These are phyloP conservation scores for Penicillium concentricum DNA, from an alignment of 2,329 filamentous ascomycete genomes.

Conservation along the genomic window DNA sequence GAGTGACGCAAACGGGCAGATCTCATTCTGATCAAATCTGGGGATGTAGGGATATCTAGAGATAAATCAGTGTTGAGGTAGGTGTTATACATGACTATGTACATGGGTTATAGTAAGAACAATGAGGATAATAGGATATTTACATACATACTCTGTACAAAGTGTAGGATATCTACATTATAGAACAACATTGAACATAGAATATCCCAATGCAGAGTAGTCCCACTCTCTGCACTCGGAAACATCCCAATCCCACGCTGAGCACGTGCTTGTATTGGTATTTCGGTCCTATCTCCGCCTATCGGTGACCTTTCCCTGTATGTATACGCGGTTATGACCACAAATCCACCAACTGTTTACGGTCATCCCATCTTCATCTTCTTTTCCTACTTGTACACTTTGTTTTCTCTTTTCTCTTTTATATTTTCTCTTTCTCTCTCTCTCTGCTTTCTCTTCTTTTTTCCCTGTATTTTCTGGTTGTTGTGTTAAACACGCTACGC, in stretches of 20 bases:
- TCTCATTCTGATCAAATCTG: background rate
- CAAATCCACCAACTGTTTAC: conserved; percentile 25
- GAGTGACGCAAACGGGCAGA: conserved; percentile 26
- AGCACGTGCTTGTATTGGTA: conserved; percentile 19
- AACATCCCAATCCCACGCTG: conserved; percentile 25
- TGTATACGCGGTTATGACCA: conserved; percentile 14
- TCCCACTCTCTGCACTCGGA: conserved; percentile 22
- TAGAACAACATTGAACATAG: background rate
- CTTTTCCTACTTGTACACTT: conserved; percentile 9
- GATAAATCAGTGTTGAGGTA: background rate
- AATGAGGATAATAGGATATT: too few species aligned
- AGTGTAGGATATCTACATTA: too few species aligned
- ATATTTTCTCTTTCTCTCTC: conserved; percentile 10
- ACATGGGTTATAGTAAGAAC: too few species aligned
- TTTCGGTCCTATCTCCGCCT: conserved; percentile 5
- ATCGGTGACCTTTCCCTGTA: conserved; percentile 7
- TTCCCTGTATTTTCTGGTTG: conserved; percentile 1
- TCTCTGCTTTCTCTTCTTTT: background rate
- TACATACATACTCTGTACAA: too few species aligned
- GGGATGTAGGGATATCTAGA: background rate
- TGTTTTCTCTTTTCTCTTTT: conserved; percentile 10
- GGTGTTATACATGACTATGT: background rate
- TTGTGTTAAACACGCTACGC: conserved; percentile 22
- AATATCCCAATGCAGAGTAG: background rate
- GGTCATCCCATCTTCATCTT: conserved; percentile 19